Base-by-base conservation (phyloP, 768 basidiomycete species). In the Mycena galopus region DNA sequence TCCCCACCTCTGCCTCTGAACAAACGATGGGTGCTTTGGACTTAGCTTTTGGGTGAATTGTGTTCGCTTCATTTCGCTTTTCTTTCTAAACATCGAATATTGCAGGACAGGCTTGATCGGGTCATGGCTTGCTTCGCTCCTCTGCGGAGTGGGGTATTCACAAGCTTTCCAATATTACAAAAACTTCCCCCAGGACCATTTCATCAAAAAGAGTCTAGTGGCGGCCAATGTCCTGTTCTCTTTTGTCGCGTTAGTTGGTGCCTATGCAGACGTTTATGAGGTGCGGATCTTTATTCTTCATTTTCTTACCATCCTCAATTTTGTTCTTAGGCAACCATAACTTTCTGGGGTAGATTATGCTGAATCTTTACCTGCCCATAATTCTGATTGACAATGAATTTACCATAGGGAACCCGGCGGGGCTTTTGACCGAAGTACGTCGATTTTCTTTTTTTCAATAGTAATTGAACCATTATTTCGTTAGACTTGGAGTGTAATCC, bases 201-300 rank as follows among this genome's bases (percentile, higher is more conserved):
- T 1, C 21, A 9, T 12, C 25, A 42, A 32, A 39, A 57, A 66
- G 37, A 32, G 17, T 30, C 55, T 66, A 25, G 63, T 65, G 32
- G 12, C 8, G 25, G 3, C 25, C 5, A 29, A 16, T 30, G 23
- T 39, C 4, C 4, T 39, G n/a, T 55, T 65, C 23, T 37, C 27
- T 30, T 9, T 51, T 21, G 50, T 55, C 21, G 63, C 7, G 50
- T 39, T 65, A 33, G 33, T 51, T 3, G 63, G 63, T 9, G 50
- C 30, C 4, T 65, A 65, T 55, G 63, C 35, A 11, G 63, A 65
- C 51, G 63, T 55, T 25, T 65, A 65, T 12, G 32, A 37, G 63
- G 63, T 55, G 63, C 4, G 63, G 25, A 27, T 37, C 6, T 51
- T 5, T 7, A 12, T 35, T 19, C 21, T 23, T 21, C 30, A 8